Conservation (phyloP, 345 rosid genomes). For the Hevea brasiliensis region DNA sequence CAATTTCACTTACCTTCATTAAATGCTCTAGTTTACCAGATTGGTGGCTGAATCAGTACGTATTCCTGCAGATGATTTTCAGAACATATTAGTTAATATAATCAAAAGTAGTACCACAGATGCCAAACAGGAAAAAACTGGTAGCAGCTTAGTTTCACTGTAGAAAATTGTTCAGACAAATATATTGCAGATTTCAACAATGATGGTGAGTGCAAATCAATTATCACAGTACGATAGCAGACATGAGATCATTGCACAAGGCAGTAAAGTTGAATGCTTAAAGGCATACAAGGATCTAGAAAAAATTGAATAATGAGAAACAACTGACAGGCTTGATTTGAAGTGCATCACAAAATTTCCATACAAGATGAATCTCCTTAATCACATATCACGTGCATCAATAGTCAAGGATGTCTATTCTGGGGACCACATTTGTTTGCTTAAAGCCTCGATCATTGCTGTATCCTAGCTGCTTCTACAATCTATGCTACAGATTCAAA, state of each 20-base stretch:
- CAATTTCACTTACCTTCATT: conserved; percentile 63
- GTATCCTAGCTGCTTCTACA: background rate
- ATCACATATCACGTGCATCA: background rate
- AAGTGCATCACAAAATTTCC: background rate
- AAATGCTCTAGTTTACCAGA: conserved; percentile 95
- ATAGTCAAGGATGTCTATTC: background rate
- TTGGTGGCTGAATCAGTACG: conserved; percentile 94
- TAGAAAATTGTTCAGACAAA: background rate
- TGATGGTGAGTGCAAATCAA: background rate
- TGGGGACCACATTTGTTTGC: background rate
- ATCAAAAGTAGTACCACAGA: background rate
- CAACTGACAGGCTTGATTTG: background rate
- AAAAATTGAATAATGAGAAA: background rate
- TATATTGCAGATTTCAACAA: background rate
- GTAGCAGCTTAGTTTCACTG: background rate
- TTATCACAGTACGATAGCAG: background rate
- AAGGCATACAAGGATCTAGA: background rate
- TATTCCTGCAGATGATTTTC: conserved; percentile 49
- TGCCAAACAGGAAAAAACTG: background rate
- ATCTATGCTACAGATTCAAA: background rate
- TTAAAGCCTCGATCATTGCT: background rate
- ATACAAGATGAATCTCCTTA: background rate
- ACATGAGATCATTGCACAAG: background rate
- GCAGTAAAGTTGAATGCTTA: background rate
- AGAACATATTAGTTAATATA: background rate